Evolutionary conservation across 352 stramenopile species (phyloP).

Genomic region (Phytophthora syringae): DNA sequence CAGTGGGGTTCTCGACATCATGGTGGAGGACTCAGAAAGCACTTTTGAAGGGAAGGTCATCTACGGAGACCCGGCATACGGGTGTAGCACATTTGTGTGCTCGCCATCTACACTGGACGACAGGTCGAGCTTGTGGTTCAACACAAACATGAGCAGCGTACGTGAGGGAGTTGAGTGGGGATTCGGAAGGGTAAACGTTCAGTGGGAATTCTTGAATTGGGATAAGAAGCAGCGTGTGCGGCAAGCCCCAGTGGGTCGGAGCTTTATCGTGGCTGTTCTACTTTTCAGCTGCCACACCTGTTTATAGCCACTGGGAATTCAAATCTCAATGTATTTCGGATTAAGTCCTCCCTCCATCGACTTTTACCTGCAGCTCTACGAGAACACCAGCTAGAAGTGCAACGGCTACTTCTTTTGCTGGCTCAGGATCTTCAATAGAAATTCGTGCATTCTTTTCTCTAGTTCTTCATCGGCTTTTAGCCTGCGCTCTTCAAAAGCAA

Average conservation of each 20-base stretch:
- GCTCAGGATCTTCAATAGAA: background rate
- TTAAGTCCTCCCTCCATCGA: background rate
- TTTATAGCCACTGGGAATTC: background rate
- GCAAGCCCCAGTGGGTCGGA: background rate
- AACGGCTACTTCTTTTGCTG: background rate
- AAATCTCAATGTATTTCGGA: constrained; percentile 2
- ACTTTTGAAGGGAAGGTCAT: background rate
- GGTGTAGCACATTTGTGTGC: background rate
- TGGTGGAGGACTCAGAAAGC: background rate
- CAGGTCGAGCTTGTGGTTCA: background rate
- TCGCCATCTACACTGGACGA: background rate
- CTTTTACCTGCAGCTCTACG: background rate
- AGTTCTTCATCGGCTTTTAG: background rate
- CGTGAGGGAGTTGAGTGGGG: background rate
- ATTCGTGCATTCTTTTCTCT: constrained; percentile 2
- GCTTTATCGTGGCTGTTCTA: background rate
- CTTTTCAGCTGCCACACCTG: background rate
- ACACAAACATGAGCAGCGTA: background rate
- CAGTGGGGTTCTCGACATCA: background rate
- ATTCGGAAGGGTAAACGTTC: background rate
- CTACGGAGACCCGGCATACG: background rate
- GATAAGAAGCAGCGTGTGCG: background rate
- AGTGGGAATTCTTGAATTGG: background rate
- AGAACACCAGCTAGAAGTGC: too few relatives aligned
- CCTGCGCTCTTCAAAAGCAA: background rate